Evolutionary conservation across 148 eudicot species (phyloP), one percentile per base, ranked within the genome.

Genomic region (Tetragonia tetragonoides): DNA sequence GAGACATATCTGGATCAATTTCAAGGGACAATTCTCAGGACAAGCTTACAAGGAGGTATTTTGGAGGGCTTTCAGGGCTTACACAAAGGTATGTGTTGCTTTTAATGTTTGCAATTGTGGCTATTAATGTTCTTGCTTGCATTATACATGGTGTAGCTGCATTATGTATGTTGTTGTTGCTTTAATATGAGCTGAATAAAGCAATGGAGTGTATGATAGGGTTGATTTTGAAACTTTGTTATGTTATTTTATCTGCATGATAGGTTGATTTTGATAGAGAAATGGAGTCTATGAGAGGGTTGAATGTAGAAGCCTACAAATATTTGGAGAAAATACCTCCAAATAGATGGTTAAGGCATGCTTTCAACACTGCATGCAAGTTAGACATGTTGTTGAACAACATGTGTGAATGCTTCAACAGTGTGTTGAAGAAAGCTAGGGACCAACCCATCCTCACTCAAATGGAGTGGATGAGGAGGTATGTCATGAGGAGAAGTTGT

Each of bases 1-100:
- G 11, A 46, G 74, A 21, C 74, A 70, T 10, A 49, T 70, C 0
- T 70, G 74, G 74, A 12, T 59, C 23, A 70, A 70, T 34, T 70
- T 70, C 34, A 70, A 70, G 15, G 23, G 20, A 2, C 37, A 21
- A 24, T 70, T 70, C 18, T 14, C 74, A 8, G 74, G 74, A 0
- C 41, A 72, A 72, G 41, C 38, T 1, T 72, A 5, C 75, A 72
- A 72, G 63, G 11, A 56, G 11, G 39, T 23, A 7, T 51, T 53
- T 44, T 72, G 75, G 75, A 11, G 3, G 4, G 62, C 62, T 8
- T 44, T 44, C 2, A 51, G 75, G 24, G 28, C 75, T 12, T 42
- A 23, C 10, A 2, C 8, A 3, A 72, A 28, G 63, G 75, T 72
- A 47, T 2, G 10, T 15, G 5, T 41, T 16, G 15, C 44, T 0